Evolutionary conservation across 2,329 filamentous ascomycete species (phyloP).

Genomic region (Coleophoma cylindrospora): DNA sequence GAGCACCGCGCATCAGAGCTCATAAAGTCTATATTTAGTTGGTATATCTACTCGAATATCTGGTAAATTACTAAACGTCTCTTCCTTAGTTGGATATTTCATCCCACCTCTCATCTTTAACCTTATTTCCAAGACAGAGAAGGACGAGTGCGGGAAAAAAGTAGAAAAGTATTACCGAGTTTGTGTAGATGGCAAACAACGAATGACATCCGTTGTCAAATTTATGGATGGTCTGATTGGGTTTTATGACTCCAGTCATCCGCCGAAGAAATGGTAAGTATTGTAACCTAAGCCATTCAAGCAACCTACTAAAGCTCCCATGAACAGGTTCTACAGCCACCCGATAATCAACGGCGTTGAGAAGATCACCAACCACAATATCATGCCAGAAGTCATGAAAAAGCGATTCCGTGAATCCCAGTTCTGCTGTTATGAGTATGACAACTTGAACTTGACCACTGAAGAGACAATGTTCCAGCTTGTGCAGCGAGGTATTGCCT

Average conservation of each 20-base stretch:
- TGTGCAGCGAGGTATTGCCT: constrained; percentile 38
- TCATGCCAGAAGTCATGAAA: constrained; percentile 30
- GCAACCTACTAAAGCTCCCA: not conserved
- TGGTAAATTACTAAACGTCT: constrained; percentile 4
- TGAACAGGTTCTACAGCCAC: constrained; percentile 22
- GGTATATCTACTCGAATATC: constrained; percentile 1
- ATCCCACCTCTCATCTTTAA: constrained; percentile 44
- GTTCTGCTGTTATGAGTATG: constrained; percentile 38
- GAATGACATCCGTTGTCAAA: constrained; percentile 36
- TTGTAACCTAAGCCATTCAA: not conserved
- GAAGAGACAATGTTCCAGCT: constrained; percentile 43
- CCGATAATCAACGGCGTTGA: constrained; percentile 17
- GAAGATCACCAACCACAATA: constrained; percentile 18
- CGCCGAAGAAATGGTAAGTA: constrained; percentile 34
- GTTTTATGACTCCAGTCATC: constrained; percentile 32
- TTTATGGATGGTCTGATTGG: constrained; percentile 39
- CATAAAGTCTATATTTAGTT: constrained; percentile 25
- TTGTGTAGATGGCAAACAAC: constrained; percentile 43
- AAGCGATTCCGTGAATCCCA: constrained; percentile 31
- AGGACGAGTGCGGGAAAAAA: constrained; percentile 7
- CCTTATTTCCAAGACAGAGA: constrained; percentile 14
- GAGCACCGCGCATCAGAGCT: constrained; percentile 24
- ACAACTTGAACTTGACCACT: constrained; percentile 30
- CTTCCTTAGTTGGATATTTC: constrained; percentile 26
- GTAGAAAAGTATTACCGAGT: constrained; percentile 23